Percentiles rank a stretch among this genome's conserved stretches.
Evolutionary conservation across 164 flowering plant genomes (phyloP).

Genomic region (Magnolia sinica): DNA sequence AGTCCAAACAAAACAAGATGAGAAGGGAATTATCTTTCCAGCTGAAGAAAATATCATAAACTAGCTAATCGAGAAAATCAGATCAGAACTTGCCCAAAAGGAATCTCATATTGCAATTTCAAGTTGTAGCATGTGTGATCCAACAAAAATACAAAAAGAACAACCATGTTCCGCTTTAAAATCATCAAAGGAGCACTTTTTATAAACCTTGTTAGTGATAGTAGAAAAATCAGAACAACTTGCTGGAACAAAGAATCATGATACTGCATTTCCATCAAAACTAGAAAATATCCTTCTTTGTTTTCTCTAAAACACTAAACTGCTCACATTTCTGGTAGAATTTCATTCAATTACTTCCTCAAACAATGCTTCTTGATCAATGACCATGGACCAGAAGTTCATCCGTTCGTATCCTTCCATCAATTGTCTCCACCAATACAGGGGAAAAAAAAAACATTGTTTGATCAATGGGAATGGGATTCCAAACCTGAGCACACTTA

Average conservation of each 20-base stretch:
- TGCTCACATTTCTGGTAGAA: background rate
- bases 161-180: background rate
- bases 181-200: background rate
- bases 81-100: constrained; percentile 10
- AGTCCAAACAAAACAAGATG: constrained; percentile 4
- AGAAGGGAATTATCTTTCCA: constrained; percentile 5
- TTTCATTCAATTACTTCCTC: too few relatives aligned
- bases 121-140: background rate
- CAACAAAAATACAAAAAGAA: background rate
- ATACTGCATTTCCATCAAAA: background rate
- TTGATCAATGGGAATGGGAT: too few relatives aligned
- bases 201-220: background rate
- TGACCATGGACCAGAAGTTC: background rate
- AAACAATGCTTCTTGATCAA: background rate
- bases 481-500: too few relatives aligned
- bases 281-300: background rate
- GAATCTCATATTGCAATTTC: constrained; percentile 5
- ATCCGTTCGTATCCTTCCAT: background rate
- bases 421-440: background rate
- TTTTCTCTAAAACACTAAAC: background rate
- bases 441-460: too few relatives aligned
- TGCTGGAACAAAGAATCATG: background rate
- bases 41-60: constrained; percentile 5
- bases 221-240: background rate
- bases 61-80: background rate